These are phyloP conservation scores for Ophiocordyceps camponoti-rufipedis DNA, from an alignment of 2,329 filamentous ascomycete genomes.

Conservation along the genomic window DNA sequence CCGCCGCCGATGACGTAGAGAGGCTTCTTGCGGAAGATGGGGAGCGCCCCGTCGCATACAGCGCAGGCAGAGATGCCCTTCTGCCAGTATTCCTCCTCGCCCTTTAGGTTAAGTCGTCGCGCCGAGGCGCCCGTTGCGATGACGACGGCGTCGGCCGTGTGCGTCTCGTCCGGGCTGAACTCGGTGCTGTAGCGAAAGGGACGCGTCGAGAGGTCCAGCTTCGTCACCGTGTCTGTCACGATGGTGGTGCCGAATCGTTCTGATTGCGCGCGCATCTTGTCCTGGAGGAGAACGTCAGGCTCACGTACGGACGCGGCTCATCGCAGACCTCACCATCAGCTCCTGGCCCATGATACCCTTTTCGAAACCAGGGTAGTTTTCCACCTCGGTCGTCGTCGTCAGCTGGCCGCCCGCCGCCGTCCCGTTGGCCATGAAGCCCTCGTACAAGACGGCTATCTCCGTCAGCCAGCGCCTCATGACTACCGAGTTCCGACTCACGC, in stretches of 20 bases:
- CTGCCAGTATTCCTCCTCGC: slow-evolving; percentile 95
- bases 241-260: slow-evolving; percentile 84
- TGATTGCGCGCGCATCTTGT: slow-evolving; percentile 84
- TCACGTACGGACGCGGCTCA: no score
- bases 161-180: slow-evolving; percentile 62
- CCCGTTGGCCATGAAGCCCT: slow-evolving; percentile 94
- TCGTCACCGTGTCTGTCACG: slow-evolving; percentile 79
- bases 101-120: slow-evolving; percentile 60
- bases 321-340: slow-evolving; percentile 47
- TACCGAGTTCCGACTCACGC: slow-evolving; percentile 28
- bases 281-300: slow-evolving; percentile 21
- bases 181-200: slow-evolving; percentile 93
- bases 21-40: slow-evolving; percentile 93
- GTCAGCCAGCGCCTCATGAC: neutral
- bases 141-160: slow-evolving; percentile 85
- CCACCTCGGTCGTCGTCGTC: slow-evolving; percentile 94
- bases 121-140: slow-evolving; percentile 92
- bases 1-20: slow-evolving; percentile 92
- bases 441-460: slow-evolving; percentile 62
- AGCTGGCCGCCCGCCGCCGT: slow-evolving; percentile 92
- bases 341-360: slow-evolving; percentile 71
- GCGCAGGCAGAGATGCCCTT: slow-evolving; percentile 92
- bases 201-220: slow-evolving; percentile 63
- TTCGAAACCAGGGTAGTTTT: slow-evolving; percentile 95
- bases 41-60: slow-evolving; percentile 90